Evolutionary conservation across 495 filamentous ascomycete genomes (phyloP).

Genomic region (Talaromyces trachyspermus): DNA sequence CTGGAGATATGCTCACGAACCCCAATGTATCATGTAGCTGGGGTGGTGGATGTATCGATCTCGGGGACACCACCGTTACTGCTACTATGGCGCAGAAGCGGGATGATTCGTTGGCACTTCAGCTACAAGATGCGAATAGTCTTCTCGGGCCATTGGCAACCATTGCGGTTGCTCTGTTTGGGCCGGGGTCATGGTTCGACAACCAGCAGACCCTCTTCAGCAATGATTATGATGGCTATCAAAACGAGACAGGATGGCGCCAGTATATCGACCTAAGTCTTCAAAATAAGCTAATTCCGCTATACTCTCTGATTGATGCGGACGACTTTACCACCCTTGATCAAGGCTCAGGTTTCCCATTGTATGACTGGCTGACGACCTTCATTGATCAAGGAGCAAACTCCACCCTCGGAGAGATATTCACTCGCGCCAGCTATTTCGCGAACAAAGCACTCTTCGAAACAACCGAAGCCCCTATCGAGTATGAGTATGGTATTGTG

Average conservation of each 20-base stretch:
- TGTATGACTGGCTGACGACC: not conserved
- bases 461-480: not conserved
- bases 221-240: not conserved
- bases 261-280: not conserved
- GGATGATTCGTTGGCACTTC: no score
- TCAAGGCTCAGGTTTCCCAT: not conserved
- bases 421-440: not conserved
- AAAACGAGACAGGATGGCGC: not conserved
- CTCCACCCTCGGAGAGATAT: not conserved
- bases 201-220: not conserved
- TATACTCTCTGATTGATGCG: not conserved
- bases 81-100: no score
- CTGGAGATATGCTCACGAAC: conserved; percentile 16
- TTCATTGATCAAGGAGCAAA: not conserved
- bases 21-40: not conserved
- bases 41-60: not conserved
- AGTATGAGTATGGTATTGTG: not conserved
- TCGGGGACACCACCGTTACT: no score
- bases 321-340: not conserved
- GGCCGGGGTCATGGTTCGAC: conserved; percentile 19
- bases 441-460: conserved; percentile 6
- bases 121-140: no score
- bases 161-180: conserved; percentile 24
- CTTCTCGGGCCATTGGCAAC: conserved; percentile 22
- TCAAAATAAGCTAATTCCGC: not conserved